Base-by-base conservation (phyloP, 2,329 filamentous ascomycete genomes). In the Penicillium capsulatum region DNA sequence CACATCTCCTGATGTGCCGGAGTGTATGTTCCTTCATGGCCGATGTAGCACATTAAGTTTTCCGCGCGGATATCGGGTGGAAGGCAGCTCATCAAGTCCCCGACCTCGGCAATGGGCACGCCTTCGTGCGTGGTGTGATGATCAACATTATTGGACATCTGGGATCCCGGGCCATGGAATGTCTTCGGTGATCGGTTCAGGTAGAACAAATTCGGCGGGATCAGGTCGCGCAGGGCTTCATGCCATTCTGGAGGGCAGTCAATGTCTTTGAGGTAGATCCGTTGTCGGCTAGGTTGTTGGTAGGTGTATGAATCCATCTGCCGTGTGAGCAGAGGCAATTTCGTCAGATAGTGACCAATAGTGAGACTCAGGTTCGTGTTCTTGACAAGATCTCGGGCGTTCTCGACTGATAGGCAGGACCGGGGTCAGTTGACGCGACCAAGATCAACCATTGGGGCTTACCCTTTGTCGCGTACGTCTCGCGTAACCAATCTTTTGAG, bases 41-140 rank as follows among this genome's bases (percentile, higher is more conserved):
- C 92, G 54, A 97, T 84, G 57, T 98, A 98, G 63, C 91, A 97
- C 92, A 96, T 96, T 53, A 98, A 74, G 48, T 98, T 98, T 59
- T 95, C 83, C 1, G 92, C 92, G 34, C 89, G 83, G 87, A 96
- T 96, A 29, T 84, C 79, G 30, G 76, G 70, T 1, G 89, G 88
- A 3, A 98, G 74, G 54, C 85, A 90, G 61, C 89, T 94, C 92
- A 98, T 98, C 22, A 98, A 68, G 59, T 98, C 92, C 5, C 91
- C 91, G 2, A 89, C 84, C 31, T 81, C 78, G 2, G 83, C 85
- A 34, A 82, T 75, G 0, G 75, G 75, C n/a, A 71, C 30, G 76
- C 75, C 24, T 63, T 72, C 33, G 70, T 67, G 34, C 73, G 69
- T 24, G 67, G 70, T 20, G 61, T 64, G 17, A 59, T 64, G 39